Evolutionary conservation across 148 eudicot species (phyloP).

Genomic region (Fagopyrum tataricum): DNA sequence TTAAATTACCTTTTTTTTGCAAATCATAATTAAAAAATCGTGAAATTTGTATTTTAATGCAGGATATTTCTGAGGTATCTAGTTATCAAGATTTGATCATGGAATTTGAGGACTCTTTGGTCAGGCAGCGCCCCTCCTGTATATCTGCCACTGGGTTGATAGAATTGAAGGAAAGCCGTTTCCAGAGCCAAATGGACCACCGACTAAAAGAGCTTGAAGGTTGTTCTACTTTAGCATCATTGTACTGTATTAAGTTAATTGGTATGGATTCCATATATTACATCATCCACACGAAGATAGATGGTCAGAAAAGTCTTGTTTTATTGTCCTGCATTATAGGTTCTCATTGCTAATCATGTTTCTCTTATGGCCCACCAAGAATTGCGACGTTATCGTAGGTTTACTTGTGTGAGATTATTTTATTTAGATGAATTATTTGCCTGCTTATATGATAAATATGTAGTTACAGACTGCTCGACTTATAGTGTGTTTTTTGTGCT

Average conservation of each 20-base stretch:
- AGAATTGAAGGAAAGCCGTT: constrained; percentile 51
- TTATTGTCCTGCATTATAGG: neutral
- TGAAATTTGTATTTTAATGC: constrained; percentile 16
- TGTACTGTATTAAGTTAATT: constrained; percentile 4
- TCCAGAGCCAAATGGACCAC: constrained; percentile 57
- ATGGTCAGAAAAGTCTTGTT: neutral
- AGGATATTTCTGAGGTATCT: constrained; percentile 42
- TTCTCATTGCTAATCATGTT: neutral
- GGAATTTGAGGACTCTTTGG: constrained; percentile 84
- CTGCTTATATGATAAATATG: neutral
- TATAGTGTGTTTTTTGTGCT: neutral
- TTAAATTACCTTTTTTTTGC: neutral
- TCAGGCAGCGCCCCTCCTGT: constrained; percentile 58
- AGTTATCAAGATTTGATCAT: constrained; percentile 59
- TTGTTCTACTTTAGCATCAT: constrained; percentile 21
- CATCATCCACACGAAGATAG: neutral
- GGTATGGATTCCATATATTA: neutral
- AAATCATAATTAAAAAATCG: neutral
- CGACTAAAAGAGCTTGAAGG: constrained; percentile 90
- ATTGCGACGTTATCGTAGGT: neutral
- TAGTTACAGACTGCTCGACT: neutral
- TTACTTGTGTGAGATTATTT: neutral
- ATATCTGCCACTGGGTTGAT: constrained; percentile 48
- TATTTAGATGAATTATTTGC: neutral
- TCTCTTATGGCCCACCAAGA: neutral